Conservation (phyloP, 164 flowering plant species). For the Chloranthus sessilifolius region DNA sequence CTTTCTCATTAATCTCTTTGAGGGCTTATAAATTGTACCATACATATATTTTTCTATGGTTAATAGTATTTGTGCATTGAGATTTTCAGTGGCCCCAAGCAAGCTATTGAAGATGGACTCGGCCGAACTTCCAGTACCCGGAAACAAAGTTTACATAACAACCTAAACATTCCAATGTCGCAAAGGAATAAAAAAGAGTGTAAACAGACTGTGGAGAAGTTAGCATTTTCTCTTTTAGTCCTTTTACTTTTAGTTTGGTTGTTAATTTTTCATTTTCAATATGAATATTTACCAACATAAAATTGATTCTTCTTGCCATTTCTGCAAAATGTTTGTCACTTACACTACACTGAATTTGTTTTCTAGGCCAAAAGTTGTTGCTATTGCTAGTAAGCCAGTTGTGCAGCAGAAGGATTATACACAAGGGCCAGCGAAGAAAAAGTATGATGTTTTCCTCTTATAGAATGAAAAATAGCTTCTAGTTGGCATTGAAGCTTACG, state of each 20-base stretch:
- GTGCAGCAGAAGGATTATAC: slow-evolving; percentile 24
- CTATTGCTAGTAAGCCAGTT: too few species aligned
- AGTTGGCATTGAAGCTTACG: background rate
- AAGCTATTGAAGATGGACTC: slow-evolving; percentile 19
- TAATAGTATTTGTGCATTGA: too few species aligned
- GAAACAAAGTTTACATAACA: slow-evolving; percentile 5
- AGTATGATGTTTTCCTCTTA: too few species aligned
- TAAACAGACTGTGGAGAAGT: slow-evolving; percentile 30
- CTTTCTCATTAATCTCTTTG: too few species aligned
- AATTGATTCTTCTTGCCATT: too few species aligned
- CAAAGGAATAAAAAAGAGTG: slow-evolving; percentile 15
- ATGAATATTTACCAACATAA: too few species aligned
- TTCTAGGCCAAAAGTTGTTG: too few species aligned
- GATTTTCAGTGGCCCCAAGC: slow-evolving; percentile 21
- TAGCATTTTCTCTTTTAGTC: slow-evolving; percentile 9
- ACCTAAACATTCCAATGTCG: slow-evolving; percentile 13
- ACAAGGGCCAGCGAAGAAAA: slow-evolving; percentile 44
- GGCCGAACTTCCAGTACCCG: slow-evolving; percentile 16
- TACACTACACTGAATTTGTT: too few species aligned
- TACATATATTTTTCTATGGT: background rate
- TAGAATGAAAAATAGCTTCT: too few species aligned
- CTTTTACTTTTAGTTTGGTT: background rate
- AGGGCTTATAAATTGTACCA: too few species aligned
- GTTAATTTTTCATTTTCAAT: too few species aligned
- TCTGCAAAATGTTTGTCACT: too few species aligned